Conservation (phyloP, 768 basidiomycete genomes). For the Leccinellum albellum region DNA sequence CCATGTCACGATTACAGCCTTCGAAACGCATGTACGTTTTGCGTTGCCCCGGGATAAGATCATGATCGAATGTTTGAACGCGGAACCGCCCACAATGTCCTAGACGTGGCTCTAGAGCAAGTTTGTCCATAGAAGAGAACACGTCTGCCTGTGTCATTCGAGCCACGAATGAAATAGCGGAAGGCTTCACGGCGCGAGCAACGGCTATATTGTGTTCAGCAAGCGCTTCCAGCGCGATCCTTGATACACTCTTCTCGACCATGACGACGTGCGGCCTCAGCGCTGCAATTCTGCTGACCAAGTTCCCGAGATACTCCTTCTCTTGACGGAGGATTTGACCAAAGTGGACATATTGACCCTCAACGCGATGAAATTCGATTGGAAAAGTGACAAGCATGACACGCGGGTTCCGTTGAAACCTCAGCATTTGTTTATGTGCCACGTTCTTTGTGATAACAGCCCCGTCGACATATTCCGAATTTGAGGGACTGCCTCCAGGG, state of each 20-base stretch:
- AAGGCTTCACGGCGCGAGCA: conserved; percentile 83
- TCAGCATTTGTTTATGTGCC: conserved; percentile 91
- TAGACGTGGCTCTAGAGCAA: conserved; percentile 83
- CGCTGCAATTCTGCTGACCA: conserved; percentile 86
- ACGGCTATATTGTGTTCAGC: conserved; percentile 85
- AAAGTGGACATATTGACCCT: conserved; percentile 91
- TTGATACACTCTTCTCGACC: conserved; percentile 87
- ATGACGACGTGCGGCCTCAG: conserved; percentile 89
- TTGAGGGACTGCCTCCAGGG: conserved; percentile 85
- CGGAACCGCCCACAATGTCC: conserved; percentile 85
- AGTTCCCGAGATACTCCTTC: conserved; percentile 85
- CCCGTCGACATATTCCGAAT: conserved; percentile 96
- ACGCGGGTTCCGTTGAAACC: conserved; percentile 77
- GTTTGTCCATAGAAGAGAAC: conserved; percentile 91
- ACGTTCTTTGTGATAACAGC: conserved; percentile 98
- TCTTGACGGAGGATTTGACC: conserved; percentile 89
- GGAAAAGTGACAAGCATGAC: conserved; percentile 97
- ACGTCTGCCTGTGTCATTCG: conserved; percentile 94
- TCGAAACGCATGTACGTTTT: conserved; percentile 99
- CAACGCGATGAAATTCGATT: conserved; percentile 87
- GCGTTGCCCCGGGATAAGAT: conserved; percentile 86
- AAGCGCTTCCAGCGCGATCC: conserved; percentile 84
- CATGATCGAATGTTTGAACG: conserved; percentile 92
- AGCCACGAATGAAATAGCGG: conserved; percentile 84
- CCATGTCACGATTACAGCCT: conserved; percentile 88